A percentile compares a stretch with the other conserved stretches of the same genome.
Conservation (phyloP, 2,329 filamentous ascomycete species). For the Ophiostoma triangulosporum region DNA sequence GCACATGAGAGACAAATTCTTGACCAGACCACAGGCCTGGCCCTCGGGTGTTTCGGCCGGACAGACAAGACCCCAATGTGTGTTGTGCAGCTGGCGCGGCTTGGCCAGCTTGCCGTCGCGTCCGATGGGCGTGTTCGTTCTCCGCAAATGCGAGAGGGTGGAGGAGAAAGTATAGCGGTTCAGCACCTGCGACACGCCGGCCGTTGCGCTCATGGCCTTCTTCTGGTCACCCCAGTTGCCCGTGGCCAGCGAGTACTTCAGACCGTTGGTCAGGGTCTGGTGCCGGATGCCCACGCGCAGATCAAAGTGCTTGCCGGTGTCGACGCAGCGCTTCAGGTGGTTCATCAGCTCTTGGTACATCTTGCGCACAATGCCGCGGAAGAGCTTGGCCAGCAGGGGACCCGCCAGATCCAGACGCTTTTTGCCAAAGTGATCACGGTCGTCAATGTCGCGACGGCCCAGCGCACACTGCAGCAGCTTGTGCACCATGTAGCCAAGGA, state of each 20-base stretch:
- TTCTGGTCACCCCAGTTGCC: conserved; percentile 99
- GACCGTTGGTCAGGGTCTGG: conserved; percentile 77
- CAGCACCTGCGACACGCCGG: conserved; percentile 93
- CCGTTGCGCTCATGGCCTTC: conserved; percentile 88
- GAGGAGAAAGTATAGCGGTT: conserved; percentile 97
- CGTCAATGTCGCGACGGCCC: conserved; percentile 84
- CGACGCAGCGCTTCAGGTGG: conserved; percentile 85
- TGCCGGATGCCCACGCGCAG: conserved; percentile 83
- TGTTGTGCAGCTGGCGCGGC: conserved; percentile 94
- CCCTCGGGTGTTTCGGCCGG: conserved; percentile 96
- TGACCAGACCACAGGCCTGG: conserved; percentile 94
- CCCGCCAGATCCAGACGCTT: conserved; percentile 94
- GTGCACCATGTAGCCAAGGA: conserved; percentile 98
- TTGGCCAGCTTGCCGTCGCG: conserved; percentile 97
- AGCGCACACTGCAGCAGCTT: conserved; percentile 86
- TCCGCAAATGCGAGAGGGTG: conserved; percentile 87
- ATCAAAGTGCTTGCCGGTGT: conserved; percentile 80
- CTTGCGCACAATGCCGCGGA: conserved; percentile 81
- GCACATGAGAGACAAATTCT: conserved; percentile 96
- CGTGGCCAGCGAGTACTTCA: conserved; percentile 94
- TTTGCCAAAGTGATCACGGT: conserved; percentile 98
- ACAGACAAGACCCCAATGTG: conserved; percentile 95
- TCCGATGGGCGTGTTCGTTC: conserved; percentile 95
- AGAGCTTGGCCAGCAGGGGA: conserved; percentile 87
- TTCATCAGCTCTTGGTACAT: conserved; percentile 83